phyloP scores from a whole-genome alignment of 352 stramenopile species.

The Ophiocytium majus region DNA sequence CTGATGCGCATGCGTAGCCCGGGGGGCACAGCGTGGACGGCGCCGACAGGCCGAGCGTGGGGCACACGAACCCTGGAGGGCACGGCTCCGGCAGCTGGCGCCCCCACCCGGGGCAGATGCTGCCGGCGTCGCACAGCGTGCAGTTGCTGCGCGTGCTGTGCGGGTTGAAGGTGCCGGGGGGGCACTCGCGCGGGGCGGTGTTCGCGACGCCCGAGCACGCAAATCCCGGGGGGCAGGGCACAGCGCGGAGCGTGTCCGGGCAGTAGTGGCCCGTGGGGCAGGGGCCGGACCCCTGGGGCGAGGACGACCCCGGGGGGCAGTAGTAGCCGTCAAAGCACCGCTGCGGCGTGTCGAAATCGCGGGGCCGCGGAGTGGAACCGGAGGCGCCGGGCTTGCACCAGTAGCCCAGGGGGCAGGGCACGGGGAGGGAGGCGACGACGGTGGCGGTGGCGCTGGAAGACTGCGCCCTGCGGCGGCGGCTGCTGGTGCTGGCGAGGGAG shows the following conservation, averaged over 20 bases:
- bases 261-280: slow-evolving; percentile 94
- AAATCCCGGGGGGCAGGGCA: slow-evolving; percentile 83
- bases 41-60: slow-evolving; percentile 78
- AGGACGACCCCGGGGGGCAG: slow-evolving; percentile 82
- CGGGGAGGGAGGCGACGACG: slow-evolving; percentile 79
- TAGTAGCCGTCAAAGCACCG: slow-evolving; percentile 92
- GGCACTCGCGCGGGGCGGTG: slow-evolving; percentile 79
- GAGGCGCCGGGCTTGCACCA: slow-evolving; percentile 85
- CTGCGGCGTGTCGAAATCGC: slow-evolving; percentile 89
- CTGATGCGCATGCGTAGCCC: slow-evolving; percentile 86
- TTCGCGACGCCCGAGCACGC: slow-evolving; percentile 93
- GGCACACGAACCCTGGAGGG: slow-evolving; percentile 90
- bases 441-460: not conserved
- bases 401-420: slow-evolving; percentile 83
- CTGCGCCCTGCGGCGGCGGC: not conserved
- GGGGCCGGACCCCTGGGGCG: slow-evolving; percentile 83
- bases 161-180: slow-evolving; percentile 88
- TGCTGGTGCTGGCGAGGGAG: not conserved
- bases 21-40: slow-evolving; percentile 84
- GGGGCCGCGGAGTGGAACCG: slow-evolving; percentile 62
- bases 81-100: slow-evolving; percentile 74
- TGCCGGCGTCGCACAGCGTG: slow-evolving; percentile 84
- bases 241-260: slow-evolving; percentile 75
- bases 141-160: slow-evolving; percentile 77
- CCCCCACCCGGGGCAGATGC: slow-evolving; percentile 83